Evolutionary conservation across 345 rosid genomes (phyloP).

Genomic region (Brassica juncea): DNA sequence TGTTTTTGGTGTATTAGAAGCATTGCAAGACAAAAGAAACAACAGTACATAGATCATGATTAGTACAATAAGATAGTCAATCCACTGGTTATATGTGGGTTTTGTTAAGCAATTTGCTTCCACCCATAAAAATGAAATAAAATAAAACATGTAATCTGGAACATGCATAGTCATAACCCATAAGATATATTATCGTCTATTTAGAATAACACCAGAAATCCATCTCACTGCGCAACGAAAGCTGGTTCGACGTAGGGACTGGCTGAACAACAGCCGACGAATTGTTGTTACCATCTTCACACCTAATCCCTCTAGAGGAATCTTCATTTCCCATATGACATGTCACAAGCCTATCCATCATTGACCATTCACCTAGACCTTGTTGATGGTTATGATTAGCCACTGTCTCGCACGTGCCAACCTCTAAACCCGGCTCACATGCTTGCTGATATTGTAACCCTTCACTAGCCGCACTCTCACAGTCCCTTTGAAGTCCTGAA

Average conservation of each 20-base stretch:
- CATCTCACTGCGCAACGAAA: constrained; percentile 82
- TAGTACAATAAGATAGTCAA: constrained; percentile 4
- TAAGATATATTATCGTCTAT: constrained; percentile 34
- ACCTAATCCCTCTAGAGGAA: constrained; percentile 57
- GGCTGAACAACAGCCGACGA: constrained; percentile 46
- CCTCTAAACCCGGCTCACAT: constrained; percentile 65
- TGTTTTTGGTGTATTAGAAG: not conserved
- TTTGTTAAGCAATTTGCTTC: constrained; percentile 39
- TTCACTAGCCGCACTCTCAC: constrained; percentile 63
- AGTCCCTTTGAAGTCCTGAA: constrained; percentile 45
- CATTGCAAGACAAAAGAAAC: not conserved
- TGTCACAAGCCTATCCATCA: constrained; percentile 71
- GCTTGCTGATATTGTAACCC: constrained; percentile 56
- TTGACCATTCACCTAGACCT: constrained; percentile 70
- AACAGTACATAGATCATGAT: not conserved
- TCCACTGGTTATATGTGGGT: not conserved
- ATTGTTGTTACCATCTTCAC: constrained; percentile 47
- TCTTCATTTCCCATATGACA: constrained; percentile 55
- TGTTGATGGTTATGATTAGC: constrained; percentile 38
- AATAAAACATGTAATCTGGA: constrained; percentile 19
- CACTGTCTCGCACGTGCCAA: constrained; percentile 50
- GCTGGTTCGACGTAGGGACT: constrained; percentile 46
- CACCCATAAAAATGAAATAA: constrained; percentile 28
- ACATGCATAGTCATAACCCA: not conserved
- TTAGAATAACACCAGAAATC: constrained; percentile 90